Evolutionary conservation across 176 grass and related monocot species (phyloP).

Genomic region (Musa acuminata): DNA sequence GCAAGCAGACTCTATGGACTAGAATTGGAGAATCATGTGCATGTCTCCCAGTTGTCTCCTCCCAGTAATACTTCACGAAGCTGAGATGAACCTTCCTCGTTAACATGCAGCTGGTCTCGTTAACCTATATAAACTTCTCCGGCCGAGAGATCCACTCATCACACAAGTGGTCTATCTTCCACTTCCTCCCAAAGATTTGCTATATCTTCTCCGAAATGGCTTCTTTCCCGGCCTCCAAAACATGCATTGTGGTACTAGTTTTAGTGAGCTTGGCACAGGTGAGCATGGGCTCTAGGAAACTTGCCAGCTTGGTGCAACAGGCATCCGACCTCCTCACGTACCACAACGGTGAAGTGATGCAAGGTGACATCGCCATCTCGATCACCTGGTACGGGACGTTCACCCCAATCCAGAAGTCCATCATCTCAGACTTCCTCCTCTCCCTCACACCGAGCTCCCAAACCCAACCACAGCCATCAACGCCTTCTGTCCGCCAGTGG

Average conservation of each 20-base stretch:
- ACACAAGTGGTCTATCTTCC: too few relatives aligned
- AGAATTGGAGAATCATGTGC: too few relatives aligned
- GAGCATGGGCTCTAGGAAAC: constrained; percentile 1
- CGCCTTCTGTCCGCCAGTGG: constrained; percentile 60
- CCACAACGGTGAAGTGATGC: constrained; percentile 77
- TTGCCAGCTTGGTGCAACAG: constrained; percentile 13
- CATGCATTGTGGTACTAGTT: not conserved
- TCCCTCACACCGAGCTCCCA: constrained; percentile 25
- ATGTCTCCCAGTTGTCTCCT: too few relatives aligned
- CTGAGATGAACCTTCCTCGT: too few relatives aligned
- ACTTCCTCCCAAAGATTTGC: too few relatives aligned
- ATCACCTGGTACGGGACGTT: constrained; percentile 83
- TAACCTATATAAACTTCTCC: too few relatives aligned
- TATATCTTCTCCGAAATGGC: not conserved
- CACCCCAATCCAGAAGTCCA: constrained; percentile 48
- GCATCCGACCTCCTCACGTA: constrained; percentile 29
- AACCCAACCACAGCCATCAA: not conserved
- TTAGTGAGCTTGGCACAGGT: not conserved
- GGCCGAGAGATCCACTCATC: too few relatives aligned
- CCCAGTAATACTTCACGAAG: too few relatives aligned
- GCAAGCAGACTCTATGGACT: too few relatives aligned
- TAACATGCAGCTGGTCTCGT: too few relatives aligned
- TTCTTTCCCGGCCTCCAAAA: constrained; percentile 11
- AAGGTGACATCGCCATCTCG: constrained; percentile 50
- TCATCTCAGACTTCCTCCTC: constrained; percentile 61